Evolutionary conservation across 1,139 yeast species (phyloP), one percentile per base, ranked within the genome.

Genomic region (Hyphopichia buzzinii): DNA sequence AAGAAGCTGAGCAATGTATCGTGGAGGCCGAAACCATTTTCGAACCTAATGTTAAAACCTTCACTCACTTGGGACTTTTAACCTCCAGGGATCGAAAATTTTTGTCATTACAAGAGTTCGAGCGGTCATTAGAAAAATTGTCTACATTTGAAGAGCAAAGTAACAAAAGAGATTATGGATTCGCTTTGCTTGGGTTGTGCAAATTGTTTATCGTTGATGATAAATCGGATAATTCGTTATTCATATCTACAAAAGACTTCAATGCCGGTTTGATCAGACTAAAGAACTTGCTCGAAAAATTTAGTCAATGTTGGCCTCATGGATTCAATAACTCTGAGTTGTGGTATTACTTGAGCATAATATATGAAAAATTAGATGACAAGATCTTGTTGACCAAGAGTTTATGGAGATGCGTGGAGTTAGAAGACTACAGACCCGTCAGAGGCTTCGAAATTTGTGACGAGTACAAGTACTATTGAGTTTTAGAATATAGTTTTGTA

Each of bases 1-100:
- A 66, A 6, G 95, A 87, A 40, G 79, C 90, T 8, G 82, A 80
- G 48, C 81, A 78, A 43, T 85, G 95, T 35, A 71, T 88, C 6
- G 71, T 73, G 7, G 96, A 88, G 54, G 88, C 95, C 1, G 85
- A 78, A 43, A 60, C 69, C 2, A 61, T 69, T 13, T 65, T 57
- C 38, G 71, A 71, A 26, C 77, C 78, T n/a, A 75, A 72, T 27
- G 61, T 72, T 39, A 67, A 74, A 46, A 76, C 85, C 7, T 76
- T 65, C 49, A 67, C 79, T 31, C 67, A 77, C 48, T 57, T 80
- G 43, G 84, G 90, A 10, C 57, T 74, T 40, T 64, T 78, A 41
- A 67, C 72, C 15, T 62, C 68, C 26, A 59, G 55, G 43, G 43
- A 57, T 23, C 49, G 68, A 31, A 59, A 71, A 52, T 62, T 67